A percentile compares a stretch with the other conserved stretches of the same genome.
These are phyloP conservation scores for Podospora sp. DNA, from an alignment of 495 filamentous ascomycete species.

Conservation along the genomic window DNA sequence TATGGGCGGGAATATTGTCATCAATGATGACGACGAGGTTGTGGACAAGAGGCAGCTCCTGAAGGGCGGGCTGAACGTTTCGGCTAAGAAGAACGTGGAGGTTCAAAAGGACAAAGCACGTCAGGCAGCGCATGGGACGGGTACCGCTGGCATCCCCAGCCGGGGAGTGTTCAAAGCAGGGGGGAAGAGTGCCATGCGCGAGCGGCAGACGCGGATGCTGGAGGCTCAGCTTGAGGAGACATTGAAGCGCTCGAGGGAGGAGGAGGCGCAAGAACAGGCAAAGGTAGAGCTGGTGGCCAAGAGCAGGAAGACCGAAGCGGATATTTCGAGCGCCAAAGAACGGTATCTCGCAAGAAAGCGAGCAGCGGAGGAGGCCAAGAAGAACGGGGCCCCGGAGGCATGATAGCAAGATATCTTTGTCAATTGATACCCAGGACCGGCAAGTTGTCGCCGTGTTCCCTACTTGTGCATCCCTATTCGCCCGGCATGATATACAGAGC, in stretches of 20 bases:
- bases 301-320: conserved; percentile 69
- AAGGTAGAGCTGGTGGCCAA: conserved; percentile 75
- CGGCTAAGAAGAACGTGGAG: conserved; percentile 55
- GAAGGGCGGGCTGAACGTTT: conserved; percentile 83
- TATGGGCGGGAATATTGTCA: conserved; percentile 65
- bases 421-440: conserved; percentile 6
- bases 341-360: conserved; percentile 83
- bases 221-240: conserved; percentile 77
- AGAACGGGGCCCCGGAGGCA: conserved; percentile 41
- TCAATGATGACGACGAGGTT: conserved; percentile 94
- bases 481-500: background rate
- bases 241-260: conserved; percentile 70
- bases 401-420: background rate
- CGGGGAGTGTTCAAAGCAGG: conserved; percentile 51
- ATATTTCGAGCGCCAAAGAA: conserved; percentile 85
- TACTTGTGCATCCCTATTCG: background rate
- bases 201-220: conserved; percentile 85
- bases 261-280: conserved; percentile 70
- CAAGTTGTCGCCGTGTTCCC: background rate
- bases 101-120: conserved; percentile 39
- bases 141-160: conserved; percentile 39
- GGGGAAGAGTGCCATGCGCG: conserved; percentile 65
- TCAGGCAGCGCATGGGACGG: conserved; percentile 34
- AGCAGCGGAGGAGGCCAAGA: conserved; percentile 72
- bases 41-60: conserved; percentile 92